Percentiles rank a stretch among this genome's conserved stretches.
Conservation (phyloP, 2,329 filamentous ascomycete species). For the Parasarocladium wereldwijsianum region DNA sequence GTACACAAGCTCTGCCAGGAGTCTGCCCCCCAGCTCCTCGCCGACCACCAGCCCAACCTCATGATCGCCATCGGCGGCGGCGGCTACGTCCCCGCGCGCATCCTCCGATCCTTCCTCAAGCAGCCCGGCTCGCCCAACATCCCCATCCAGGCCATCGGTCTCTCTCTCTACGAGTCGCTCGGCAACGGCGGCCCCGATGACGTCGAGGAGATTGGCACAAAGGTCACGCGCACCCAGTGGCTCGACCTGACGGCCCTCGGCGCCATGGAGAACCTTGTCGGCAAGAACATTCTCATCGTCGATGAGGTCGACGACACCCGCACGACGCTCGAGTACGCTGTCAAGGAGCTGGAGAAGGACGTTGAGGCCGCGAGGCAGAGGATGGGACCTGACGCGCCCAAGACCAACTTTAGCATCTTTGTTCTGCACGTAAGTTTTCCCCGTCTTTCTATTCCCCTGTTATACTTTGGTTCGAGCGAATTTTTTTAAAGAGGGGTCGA, state of each 20-base stretch:
- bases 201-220: slow-evolving; percentile 68
- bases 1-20: slow-evolving; percentile 95
- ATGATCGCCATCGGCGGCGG: slow-evolving; percentile 98
- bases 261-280: slow-evolving; percentile 77
- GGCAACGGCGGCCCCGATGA: slow-evolving; percentile 27
- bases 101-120: slow-evolving; percentile 95
- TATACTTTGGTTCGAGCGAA: neutral
- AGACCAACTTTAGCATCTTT: slow-evolving; percentile 87
- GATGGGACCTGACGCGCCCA: slow-evolving; percentile 46
- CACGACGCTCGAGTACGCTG: slow-evolving; percentile 87
- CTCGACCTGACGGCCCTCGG: slow-evolving; percentile 72
- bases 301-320: slow-evolving; percentile 94
- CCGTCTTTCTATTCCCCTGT: slow-evolving; percentile 5
- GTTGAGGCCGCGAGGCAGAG: slow-evolving; percentile 67
- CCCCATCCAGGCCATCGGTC: slow-evolving; percentile 95
- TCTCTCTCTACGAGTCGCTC: slow-evolving; percentile 90
- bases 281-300: slow-evolving; percentile 83
- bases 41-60: slow-evolving; percentile 79
- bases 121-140: slow-evolving; percentile 78
- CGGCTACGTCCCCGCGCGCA: slow-evolving; percentile 92
- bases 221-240: slow-evolving; percentile 97
- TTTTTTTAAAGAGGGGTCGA: too few species aligned
- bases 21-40: slow-evolving; percentile 66
- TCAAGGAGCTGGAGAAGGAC: slow-evolving; percentile 88
- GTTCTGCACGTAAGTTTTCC: slow-evolving; percentile 64